Evolutionary conservation across 2,329 filamentous ascomycete genomes (phyloP).

Genomic region (Colletotrichum lentis): DNA sequence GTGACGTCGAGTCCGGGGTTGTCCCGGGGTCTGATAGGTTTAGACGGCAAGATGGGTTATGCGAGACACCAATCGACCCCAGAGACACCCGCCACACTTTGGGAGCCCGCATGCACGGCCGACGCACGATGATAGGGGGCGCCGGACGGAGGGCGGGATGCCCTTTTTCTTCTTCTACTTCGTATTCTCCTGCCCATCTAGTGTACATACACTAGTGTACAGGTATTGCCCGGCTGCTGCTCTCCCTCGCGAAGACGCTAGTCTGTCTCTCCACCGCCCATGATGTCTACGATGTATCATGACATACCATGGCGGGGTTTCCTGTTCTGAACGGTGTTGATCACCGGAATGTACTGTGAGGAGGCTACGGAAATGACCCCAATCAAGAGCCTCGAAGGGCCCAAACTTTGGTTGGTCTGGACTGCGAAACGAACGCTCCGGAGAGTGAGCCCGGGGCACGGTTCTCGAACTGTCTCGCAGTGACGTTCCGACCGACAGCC

Average conservation of each 20-base stretch:
- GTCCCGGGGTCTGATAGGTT: conserved; percentile 31
- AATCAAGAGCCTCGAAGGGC: neutral
- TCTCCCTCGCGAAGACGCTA: neutral
- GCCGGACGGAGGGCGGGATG: no score
- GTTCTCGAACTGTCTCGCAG: conserved; percentile 3
- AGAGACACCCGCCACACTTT: conserved; percentile 16
- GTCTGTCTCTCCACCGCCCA: neutral
- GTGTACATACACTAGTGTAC: no score
- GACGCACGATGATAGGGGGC: conserved; percentile 14
- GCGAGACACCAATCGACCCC: conserved; percentile 32
- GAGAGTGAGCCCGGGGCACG: neutral
- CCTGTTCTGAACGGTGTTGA: conserved; percentile 5
- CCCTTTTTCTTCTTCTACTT: neutral
- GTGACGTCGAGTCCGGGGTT: conserved; percentile 33
- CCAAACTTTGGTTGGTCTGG: neutral
- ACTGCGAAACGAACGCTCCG: neutral
- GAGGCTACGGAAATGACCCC: neutral
- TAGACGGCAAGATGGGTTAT: conserved; percentile 17
- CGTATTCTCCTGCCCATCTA: neutral
- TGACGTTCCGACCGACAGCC: conserved; percentile 15
- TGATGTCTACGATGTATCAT: conserved; percentile 18
- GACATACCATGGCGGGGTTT: neutral
- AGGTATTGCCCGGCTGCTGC: no score
- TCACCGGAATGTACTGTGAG: neutral
- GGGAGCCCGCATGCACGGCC: conserved; percentile 4